Conservation (phyloP, 2,329 filamentous ascomycete species). For the Domatiomyces catenatus region DNA sequence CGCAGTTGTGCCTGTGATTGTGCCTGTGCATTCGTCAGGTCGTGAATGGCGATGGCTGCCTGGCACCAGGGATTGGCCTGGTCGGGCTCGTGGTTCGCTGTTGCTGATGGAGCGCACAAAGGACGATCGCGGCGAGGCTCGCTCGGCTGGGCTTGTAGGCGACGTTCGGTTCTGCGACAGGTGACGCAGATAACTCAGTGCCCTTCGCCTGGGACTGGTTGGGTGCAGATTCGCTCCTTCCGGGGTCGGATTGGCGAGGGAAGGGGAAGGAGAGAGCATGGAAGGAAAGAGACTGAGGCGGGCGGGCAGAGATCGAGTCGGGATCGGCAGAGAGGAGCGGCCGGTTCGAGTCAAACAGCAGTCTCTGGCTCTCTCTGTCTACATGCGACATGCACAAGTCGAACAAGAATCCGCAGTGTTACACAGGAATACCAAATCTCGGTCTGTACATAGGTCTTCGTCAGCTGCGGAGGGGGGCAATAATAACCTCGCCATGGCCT, state of each 20-base stretch:
- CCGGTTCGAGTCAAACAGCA: not conserved
- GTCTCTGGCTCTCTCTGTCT: too few relatives aligned
- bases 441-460: too few relatives aligned
- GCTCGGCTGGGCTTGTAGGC: slow-evolving; percentile 10
- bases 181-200: slow-evolving; percentile 16
- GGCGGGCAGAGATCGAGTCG: not conserved
- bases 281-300: slow-evolving; percentile 5
- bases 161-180: slow-evolving; percentile 15
- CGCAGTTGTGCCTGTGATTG: not conserved
- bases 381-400: too few relatives aligned
- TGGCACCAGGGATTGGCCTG: slow-evolving; percentile 1
- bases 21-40: slow-evolving; percentile 6
- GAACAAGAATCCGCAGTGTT: too few relatives aligned
- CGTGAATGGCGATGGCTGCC: slow-evolving; percentile 6
- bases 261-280: slow-evolving; percentile 16
- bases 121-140: slow-evolving; percentile 14
- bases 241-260: slow-evolving; percentile 10
- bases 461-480: too few relatives aligned
- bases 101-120: slow-evolving; percentile 15
- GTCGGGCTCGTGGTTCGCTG: slow-evolving; percentile 8
- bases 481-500: too few relatives aligned
- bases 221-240: slow-evolving; percentile 11
- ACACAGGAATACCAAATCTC: too few relatives aligned
- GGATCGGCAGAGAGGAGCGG: not conserved
- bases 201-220: slow-evolving; percentile 13